Conservation (phyloP, 163 green algal genomes). For the Scenedesmus sp. region DNA sequence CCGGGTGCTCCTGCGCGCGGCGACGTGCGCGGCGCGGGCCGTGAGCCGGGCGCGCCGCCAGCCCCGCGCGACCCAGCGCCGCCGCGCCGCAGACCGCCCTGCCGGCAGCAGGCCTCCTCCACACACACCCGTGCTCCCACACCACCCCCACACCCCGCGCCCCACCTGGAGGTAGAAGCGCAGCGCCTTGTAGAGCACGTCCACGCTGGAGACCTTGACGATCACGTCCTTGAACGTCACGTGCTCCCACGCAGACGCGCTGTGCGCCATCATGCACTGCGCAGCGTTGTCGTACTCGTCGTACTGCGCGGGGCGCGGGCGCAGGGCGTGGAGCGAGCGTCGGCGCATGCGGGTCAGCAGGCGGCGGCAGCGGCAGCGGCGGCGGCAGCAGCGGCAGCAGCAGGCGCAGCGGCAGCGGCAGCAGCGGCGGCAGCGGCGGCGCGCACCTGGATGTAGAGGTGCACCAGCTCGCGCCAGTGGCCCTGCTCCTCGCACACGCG, state of each 20-base stretch:
- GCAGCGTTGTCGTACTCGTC: slow-evolving; percentile 99
- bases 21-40: neutral
- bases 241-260: slow-evolving; percentile 96
- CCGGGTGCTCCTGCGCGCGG: slow-evolving; percentile 80
- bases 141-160: neutral
- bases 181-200: slow-evolving; percentile 93
- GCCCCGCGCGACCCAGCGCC: neutral
- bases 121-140: neutral
- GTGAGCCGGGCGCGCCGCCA: neutral
- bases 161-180: slow-evolving; percentile 87
- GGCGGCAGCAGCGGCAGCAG: neutral
- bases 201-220: slow-evolving; percentile 92
- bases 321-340: neutral
- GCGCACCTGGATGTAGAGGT: slow-evolving; percentile 86
- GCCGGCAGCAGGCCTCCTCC: slow-evolving; percentile 1
- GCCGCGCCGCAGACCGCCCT: neutral
- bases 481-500: slow-evolving; percentile 74
- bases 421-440: neutral
- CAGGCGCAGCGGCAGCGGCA: too few relatives aligned
- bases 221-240: slow-evolving; percentile 96
- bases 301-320: slow-evolving; percentile 66
- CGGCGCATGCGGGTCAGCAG: neutral
- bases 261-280: slow-evolving; percentile 94
- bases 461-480: slow-evolving; percentile 97
- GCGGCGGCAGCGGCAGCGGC: neutral